A percentile compares a stretch with the other conserved stretches of the same genome.
Conservation (phyloP, 2,329 filamentous ascomycete species). For the Exophiala phaeomuriformis region DNA sequence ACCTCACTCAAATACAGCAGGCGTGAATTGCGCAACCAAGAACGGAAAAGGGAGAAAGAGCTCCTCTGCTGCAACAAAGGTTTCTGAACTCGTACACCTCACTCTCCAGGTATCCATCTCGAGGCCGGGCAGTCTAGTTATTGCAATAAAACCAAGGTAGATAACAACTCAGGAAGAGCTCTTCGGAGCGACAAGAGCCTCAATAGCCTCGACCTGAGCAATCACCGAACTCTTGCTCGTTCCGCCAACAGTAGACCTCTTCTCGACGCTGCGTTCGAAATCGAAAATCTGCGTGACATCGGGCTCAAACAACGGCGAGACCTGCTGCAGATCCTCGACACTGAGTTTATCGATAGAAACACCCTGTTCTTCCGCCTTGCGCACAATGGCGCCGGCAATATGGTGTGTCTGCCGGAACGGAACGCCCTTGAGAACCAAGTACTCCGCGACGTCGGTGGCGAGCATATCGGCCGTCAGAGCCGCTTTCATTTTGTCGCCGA, state of each 20-base stretch:
- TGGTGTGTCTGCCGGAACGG: conserved; percentile 77
- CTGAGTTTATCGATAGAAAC: conserved; percentile 64
- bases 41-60: too few species aligned
- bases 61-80: too few species aligned
- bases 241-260: conserved; percentile 67
- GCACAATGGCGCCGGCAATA: conserved; percentile 65
- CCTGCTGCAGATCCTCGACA: conserved; percentile 57
- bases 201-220: conserved; percentile 43
- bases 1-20: too few species aligned
- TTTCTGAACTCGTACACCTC: too few species aligned
- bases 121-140: too few species aligned
- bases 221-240: conserved; percentile 65
- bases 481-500: conserved; percentile 68
- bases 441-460: conserved; percentile 50
- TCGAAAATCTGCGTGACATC: conserved; percentile 65
- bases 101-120: too few species aligned
- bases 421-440: conserved; percentile 47
- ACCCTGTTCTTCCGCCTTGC: conserved; percentile 59
- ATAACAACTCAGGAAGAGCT: not conserved
- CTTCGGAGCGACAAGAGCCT: not conserved
- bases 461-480: conserved; percentile 79
- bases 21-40: too few species aligned
- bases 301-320: conserved; percentile 62
- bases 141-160: too few species aligned
- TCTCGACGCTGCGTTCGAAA: conserved; percentile 77